These are phyloP conservation scores for Fusarium marasasianum DNA, from an alignment of 2,329 filamentous ascomycete genomes.

Conservation along the genomic window DNA sequence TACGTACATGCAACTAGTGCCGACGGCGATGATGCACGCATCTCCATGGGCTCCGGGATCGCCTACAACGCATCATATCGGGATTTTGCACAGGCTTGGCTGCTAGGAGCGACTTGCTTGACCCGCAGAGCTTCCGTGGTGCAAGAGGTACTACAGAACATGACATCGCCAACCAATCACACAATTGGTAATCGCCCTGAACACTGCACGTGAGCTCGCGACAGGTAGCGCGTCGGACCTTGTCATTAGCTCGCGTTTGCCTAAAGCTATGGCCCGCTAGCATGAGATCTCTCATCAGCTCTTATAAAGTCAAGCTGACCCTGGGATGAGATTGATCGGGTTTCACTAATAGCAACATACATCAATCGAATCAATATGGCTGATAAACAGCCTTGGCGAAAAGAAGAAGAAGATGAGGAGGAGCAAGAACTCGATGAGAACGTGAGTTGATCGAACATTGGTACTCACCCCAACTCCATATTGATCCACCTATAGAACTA, in stretches of 20 bases:
- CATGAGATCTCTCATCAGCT: slow-evolving; percentile 35
- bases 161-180: slow-evolving; percentile 38
- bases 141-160: slow-evolving; percentile 27
- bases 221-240: slow-evolving; percentile 32
- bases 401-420: slow-evolving; percentile 72
- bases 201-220: slow-evolving; percentile 46
- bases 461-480: slow-evolving; percentile 1
- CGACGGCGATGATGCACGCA: slow-evolving; percentile 42
- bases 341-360: slow-evolving; percentile 3
- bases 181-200: slow-evolving; percentile 29
- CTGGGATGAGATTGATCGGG: slow-evolving; percentile 17
- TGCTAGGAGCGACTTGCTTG: slow-evolving; percentile 12
- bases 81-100: slow-evolving; percentile 6
- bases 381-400: slow-evolving; percentile 56
- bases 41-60: slow-evolving; percentile 39
- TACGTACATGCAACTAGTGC: slow-evolving; percentile 20
- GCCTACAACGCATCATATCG: slow-evolving; percentile 37
- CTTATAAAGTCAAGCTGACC: slow-evolving; percentile 37
- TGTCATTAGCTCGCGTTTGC: slow-evolving; percentile 46
- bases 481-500: slow-evolving; percentile 69
- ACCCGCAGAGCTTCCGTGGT: not conserved
- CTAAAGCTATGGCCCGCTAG: slow-evolving; percentile 42
- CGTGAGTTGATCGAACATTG: slow-evolving; percentile 51
- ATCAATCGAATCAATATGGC: slow-evolving; percentile 44
- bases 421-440: slow-evolving; percentile 68